Evolutionary conservation across 352 stramenopile species (phyloP).

Genomic region (Globisporangium megalacanthum): DNA sequence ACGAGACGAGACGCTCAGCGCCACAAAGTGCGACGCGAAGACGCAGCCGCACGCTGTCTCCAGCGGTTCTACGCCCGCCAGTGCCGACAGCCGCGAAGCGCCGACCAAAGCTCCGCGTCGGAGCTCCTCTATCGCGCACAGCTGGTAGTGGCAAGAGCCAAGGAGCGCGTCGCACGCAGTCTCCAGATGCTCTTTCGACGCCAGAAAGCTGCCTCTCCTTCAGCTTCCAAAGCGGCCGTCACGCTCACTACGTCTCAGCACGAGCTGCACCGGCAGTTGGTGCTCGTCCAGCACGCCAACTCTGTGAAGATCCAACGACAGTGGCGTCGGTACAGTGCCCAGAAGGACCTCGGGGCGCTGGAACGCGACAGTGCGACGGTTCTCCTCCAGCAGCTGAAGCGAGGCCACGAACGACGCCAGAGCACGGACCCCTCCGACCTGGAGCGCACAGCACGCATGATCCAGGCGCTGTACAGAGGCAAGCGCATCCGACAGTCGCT

Average conservation of each 20-base stretch:
- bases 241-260: constrained; percentile 1
- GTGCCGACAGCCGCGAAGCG: constrained; percentile 2
- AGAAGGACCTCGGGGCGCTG: background rate
- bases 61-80: constrained; percentile 20
- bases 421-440: constrained; percentile 15
- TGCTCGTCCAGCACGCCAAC: constrained; percentile 10
- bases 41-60: constrained; percentile 21
- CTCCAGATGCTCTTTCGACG: constrained; percentile 38
- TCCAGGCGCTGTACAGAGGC: constrained; percentile 51
- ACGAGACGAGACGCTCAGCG: constrained; percentile 15
- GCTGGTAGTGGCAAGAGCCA: constrained; percentile 19
- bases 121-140: constrained; percentile 41
- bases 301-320: constrained; percentile 28
- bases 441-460: constrained; percentile 33
- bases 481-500: constrained; percentile 39
- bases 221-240: background rate
- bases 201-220: constrained; percentile 8
- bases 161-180: constrained; percentile 32
- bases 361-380: constrained; percentile 21
- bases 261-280: constrained; percentile 8
- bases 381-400: constrained; percentile 37
- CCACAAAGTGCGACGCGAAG: constrained; percentile 6
- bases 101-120: constrained; percentile 3
- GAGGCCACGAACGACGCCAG: constrained; percentile 27
- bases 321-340: constrained; percentile 27